phyloP scores from a whole-genome alignment of 164 flowering plant genomes.

The Nelumbo lutea region DNA sequence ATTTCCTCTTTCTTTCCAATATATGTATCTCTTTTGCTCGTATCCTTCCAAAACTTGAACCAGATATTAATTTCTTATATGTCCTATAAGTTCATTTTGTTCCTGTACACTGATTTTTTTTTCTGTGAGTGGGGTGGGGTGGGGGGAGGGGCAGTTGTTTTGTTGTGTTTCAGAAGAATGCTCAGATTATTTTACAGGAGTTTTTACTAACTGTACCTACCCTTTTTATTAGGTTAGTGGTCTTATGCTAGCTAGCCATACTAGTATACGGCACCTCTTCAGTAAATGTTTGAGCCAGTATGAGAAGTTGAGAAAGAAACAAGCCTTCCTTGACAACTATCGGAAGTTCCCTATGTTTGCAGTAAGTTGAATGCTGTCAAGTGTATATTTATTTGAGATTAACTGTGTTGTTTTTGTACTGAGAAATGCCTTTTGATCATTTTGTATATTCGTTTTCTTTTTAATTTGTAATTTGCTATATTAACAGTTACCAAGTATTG shows the following conservation, averaged over 20 bases:
- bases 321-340: slow-evolving; percentile 97
- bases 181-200: neutral
- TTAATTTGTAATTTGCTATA: no score
- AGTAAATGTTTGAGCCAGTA: slow-evolving; percentile 94
- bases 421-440: neutral
- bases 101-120: neutral
- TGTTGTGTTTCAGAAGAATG: neutral
- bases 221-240: slow-evolving; percentile 73
- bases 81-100: neutral
- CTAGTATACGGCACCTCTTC: slow-evolving; percentile 95
- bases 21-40: neutral
- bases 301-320: slow-evolving; percentile 93
- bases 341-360: slow-evolving; percentile 97
- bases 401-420: neutral
- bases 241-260: slow-evolving; percentile 97
- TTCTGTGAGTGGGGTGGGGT: no score
- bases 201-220: neutral
- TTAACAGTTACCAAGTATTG: no score
- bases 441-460: no score
- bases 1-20: neutral
- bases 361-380: slow-evolving; percentile 45
- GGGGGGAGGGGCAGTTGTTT: neutral
- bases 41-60: no score
- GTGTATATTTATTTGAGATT: neutral
- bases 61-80: neutral